These are phyloP conservation scores for Piromyces finnis DNA, from an alignment of 192 early-diverging fungal genomes.

Conservation along the genomic window DNA sequence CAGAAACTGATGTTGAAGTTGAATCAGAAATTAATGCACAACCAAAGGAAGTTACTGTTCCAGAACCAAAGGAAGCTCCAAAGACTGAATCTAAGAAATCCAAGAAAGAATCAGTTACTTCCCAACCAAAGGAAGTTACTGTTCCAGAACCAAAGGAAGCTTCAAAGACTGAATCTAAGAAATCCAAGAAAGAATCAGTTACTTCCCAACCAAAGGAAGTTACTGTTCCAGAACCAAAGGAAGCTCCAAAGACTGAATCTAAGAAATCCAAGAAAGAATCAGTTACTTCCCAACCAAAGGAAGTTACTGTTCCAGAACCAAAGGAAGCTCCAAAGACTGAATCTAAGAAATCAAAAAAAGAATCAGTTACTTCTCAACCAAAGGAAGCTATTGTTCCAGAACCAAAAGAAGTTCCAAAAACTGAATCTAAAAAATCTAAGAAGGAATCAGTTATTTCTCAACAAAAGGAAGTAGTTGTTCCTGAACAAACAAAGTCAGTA, in stretches of 20 bases:
- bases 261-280: background rate
- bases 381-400: background rate
- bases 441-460: no score
- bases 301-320: background rate
- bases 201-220: background rate
- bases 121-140: no score
- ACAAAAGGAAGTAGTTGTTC: no score
- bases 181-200: no score
- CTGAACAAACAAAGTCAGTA: no score
- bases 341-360: background rate
- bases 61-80: background rate
- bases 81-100: background rate
- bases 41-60: background rate
- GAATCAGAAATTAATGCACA: background rate
- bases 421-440: background rate
- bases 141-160: background rate
- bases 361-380: background rate
- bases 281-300: no score
- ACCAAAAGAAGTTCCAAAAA: background rate
- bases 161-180: background rate
- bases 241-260: background rate
- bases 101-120: no score
- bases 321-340: no score
- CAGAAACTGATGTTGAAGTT: background rate
- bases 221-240: background rate